These are phyloP conservation scores for Vigna hirtella DNA, from an alignment of 306 rosid species.

Conservation along the genomic window DNA sequence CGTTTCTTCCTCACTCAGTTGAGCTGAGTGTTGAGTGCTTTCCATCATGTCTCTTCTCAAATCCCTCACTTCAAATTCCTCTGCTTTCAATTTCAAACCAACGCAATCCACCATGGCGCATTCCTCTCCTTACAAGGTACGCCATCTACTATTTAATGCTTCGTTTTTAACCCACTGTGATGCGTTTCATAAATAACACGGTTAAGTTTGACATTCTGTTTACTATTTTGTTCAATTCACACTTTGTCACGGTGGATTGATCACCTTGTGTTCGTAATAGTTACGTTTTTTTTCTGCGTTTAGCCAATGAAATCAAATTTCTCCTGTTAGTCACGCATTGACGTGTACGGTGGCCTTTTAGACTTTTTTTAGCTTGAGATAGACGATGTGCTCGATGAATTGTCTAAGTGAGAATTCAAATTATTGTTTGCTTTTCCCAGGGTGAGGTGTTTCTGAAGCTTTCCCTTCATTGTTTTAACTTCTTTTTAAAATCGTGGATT, in stretches of 20 bases:
- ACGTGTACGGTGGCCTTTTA: background rate
- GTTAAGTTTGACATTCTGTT: background rate
- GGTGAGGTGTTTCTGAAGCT: background rate
- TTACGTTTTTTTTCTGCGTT: background rate
- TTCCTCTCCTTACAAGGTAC: constrained; percentile 70
- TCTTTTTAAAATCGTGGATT: background rate
- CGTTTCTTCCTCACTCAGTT: background rate
- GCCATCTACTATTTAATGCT: background rate
- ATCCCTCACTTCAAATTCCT: constrained; percentile 63
- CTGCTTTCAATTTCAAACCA: constrained; percentile 53
- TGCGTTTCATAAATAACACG: background rate
- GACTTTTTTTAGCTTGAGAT: constrained; percentile 3
- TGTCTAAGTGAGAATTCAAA: constrained; percentile 43
- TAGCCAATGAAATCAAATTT: background rate
- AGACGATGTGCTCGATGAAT: constrained; percentile 49
- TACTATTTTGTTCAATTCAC: background rate
- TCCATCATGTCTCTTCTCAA: constrained; percentile 56
- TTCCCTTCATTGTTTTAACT: background rate
- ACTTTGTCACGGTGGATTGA: background rate
- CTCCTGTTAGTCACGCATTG: background rate
- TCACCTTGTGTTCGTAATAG: background rate
- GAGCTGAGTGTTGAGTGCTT: background rate
- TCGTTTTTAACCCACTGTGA: background rate
- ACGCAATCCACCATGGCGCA: constrained; percentile 56
- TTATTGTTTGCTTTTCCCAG: background rate